Evolutionary conservation across 768 basidiomycete species (phyloP).

Genomic region (Hypholoma fasciculare): DNA sequence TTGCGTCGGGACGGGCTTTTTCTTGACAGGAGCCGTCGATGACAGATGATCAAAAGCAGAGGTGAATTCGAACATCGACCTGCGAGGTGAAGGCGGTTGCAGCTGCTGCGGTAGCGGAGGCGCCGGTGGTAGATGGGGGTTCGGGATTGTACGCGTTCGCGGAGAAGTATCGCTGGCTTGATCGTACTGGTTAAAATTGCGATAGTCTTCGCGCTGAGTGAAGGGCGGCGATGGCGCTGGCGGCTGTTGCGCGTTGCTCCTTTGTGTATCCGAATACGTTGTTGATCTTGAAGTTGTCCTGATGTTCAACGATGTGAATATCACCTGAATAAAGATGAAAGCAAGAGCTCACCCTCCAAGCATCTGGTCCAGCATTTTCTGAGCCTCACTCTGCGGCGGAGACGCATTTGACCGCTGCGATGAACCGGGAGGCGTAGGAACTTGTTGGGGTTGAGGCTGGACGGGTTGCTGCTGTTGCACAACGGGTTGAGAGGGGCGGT

Average conservation of each 20-base stretch:
- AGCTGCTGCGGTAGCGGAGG: constrained; percentile 28
- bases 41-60: constrained; percentile 84
- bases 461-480: constrained; percentile 18
- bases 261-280: constrained; percentile 50
- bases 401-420: constrained; percentile 56
- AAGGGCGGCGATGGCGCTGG: constrained; percentile 51
- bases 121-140: constrained; percentile 23
- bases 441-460: constrained; percentile 46
- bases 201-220: constrained; percentile 49
- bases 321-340: background rate
- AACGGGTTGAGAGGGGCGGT: constrained; percentile 23
- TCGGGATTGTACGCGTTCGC: constrained; percentile 30
- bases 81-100: constrained; percentile 67
- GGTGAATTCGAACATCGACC: constrained; percentile 84
- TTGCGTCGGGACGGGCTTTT: constrained; percentile 64
- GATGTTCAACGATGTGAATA: background rate
- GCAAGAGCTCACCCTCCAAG: constrained; percentile 68
- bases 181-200: constrained; percentile 42
- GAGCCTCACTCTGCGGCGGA: constrained; percentile 60
- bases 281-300: constrained; percentile 48
- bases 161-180: constrained; percentile 40
- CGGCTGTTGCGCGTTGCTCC: constrained; percentile 32
- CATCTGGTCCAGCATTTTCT: constrained; percentile 80
- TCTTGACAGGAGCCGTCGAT: constrained; percentile 54
- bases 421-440: constrained; percentile 70